Percentiles rank a stretch among this genome's conserved stretches.
These are phyloP conservation scores for Ambrosia hybrid DNA, from an alignment of 140 eudicot species.

Conservation along the genomic window DNA sequence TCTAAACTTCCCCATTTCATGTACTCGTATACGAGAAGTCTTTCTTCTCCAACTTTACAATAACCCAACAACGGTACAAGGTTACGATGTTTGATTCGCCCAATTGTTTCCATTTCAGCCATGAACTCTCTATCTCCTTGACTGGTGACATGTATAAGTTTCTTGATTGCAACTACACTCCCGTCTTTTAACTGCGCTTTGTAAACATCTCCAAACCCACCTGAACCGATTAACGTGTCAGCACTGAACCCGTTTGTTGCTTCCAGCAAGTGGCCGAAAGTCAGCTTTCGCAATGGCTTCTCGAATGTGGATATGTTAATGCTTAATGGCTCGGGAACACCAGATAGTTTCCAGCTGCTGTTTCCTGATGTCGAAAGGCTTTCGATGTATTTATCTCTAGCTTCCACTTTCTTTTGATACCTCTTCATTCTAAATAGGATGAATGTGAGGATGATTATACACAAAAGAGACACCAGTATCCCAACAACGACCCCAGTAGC, in stretches of 20 bases:
- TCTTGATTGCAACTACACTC: slow-evolving; percentile 78
- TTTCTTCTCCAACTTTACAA: slow-evolving; percentile 82
- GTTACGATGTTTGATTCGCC: slow-evolving; percentile 82
- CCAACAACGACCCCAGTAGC: slow-evolving; percentile 76
- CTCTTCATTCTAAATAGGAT: slow-evolving; percentile 58
- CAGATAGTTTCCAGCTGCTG: slow-evolving; percentile 86
- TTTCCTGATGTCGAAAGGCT: slow-evolving; percentile 90
- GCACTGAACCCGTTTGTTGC: slow-evolving; percentile 94
- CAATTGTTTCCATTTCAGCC: slow-evolving; percentile 98
- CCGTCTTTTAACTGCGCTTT: slow-evolving; percentile 77
- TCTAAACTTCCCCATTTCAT: slow-evolving; percentile 97
- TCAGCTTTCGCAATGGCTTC: slow-evolving; percentile 71
- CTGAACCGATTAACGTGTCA: slow-evolving; percentile 74
- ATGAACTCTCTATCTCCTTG: slow-evolving; percentile 90
- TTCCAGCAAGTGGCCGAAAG: slow-evolving; percentile 76
- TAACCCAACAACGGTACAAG: slow-evolving; percentile 80
- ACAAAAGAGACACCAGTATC: slow-evolving; percentile 50
- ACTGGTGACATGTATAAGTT: slow-evolving; percentile 79
- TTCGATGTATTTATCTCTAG: slow-evolving; percentile 74
- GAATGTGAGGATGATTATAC: slow-evolving; percentile 48
- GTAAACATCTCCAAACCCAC: slow-evolving; percentile 92
- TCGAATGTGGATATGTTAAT: slow-evolving; percentile 84
- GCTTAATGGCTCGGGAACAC: slow-evolving; percentile 87
- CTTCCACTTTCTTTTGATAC: slow-evolving; percentile 50
- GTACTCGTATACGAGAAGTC: slow-evolving; percentile 87